Evolutionary conservation across 2,329 filamentous ascomycete genomes (phyloP), one percentile per base, ranked within the genome.

Genomic region (Nannizziopsis arthrosporioides): DNA sequence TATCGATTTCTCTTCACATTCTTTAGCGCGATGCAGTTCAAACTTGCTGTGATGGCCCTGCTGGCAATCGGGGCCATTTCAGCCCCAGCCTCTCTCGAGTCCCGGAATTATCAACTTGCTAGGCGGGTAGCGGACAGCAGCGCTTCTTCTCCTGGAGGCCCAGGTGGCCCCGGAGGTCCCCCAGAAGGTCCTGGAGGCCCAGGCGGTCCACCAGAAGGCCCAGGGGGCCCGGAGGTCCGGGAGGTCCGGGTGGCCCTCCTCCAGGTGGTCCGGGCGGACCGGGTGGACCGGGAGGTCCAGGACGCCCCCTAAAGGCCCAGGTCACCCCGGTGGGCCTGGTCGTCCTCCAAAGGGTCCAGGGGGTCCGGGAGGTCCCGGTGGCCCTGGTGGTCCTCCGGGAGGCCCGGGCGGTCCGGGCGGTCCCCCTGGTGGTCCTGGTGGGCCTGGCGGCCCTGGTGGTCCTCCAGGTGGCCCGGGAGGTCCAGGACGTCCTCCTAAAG

Each of bases 31-130:
- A 27, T 44, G 42, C 32, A 30, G 17, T 44, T 44, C 34, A 32
- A 44, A 38, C 34, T 44, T 14, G 42, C 37, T 22, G 42, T 37
- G 3, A 44, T 44, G 42, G 42, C 32, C 42, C 42, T 44, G 42
- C 42, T 44, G 42, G 42, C 42, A n/a, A 37, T 44, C 42, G 42
- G 42, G 42, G 42, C 42, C 42, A 44, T 44, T 19, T 31, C 42
- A 5, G 32, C 42, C 1, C 42, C 42, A 27, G 32, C 42, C 27
- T 22, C 32, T 11, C 8, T n/a, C 42, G 15, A 18, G 4, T 37
- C 42, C 14, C 2, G n/a, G 37, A 30, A 37, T 44, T 38, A 38
- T 14, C 11, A n/a, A 12, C 4, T 43, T 34, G 30, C 19, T 2
- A 34, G 15, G 17, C 27, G 41, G 9, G 41, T 43, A 4, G 41